Conservation (phyloP, 1,284 basidiomycete species). For the Caloboletus firmus region DNA sequence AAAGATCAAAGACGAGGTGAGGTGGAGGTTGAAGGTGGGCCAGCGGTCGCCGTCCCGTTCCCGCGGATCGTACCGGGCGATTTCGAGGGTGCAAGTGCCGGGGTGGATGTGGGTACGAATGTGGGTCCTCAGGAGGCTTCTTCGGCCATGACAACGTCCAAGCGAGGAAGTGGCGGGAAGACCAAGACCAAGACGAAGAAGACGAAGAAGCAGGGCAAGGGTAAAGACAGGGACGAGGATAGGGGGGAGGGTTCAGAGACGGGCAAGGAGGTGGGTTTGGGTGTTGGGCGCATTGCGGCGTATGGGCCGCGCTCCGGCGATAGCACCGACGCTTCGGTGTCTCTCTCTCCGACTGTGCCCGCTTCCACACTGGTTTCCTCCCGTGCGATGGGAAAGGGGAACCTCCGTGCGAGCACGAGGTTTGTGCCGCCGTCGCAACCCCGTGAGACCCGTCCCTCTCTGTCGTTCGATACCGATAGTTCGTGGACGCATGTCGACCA, state of each 20-base stretch:
- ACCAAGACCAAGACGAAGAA: background rate
- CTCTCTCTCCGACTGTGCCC: constrained; percentile 2
- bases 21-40: background rate
- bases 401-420: constrained; percentile 1
- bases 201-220: background rate
- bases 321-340: constrained; percentile 18
- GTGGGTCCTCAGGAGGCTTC: background rate
- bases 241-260: constrained; percentile 9
- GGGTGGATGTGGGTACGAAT: background rate
- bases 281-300: background rate
- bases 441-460: constrained; percentile 13
- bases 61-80: constrained; percentile 9
- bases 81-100: constrained; percentile 5
- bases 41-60: background rate
- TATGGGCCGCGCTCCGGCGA: constrained; percentile 10
- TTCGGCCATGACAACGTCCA: constrained; percentile 27
- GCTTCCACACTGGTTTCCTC: background rate
- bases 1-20: background rate
- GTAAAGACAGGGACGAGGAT: constrained; percentile 25
- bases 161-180: constrained; percentile 50
- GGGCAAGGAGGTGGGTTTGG: constrained; percentile 6
- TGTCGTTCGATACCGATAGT: constrained; percentile 40
- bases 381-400: constrained; percentile 1
- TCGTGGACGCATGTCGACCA: constrained; percentile 53
- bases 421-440: background rate